Evolutionary conservation across 2,329 filamentous ascomycete species (phyloP), one percentile per base, ranked within the genome.

Genomic region (Raffaelea albimanens): DNA sequence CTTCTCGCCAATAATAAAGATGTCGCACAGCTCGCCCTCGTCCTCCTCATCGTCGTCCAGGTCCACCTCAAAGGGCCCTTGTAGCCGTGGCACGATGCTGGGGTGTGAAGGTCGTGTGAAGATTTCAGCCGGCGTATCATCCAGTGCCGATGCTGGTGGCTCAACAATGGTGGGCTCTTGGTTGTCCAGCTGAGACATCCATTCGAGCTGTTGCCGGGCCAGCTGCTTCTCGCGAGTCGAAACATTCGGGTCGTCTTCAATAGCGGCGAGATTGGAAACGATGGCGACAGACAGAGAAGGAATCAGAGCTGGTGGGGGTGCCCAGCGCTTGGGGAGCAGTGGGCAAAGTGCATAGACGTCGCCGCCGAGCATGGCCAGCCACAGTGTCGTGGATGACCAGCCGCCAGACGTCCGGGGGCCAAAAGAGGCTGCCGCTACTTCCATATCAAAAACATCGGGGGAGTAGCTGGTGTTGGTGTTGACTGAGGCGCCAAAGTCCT

Each of bases 301-400:
- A 14, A 95, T 80, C 29, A 93, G 71, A 0, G 85, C 84, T 2
- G 82, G 75, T 14, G 84, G 82, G 21, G 85, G 82, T 21, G 86
- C 80, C 89, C 91, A 97, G 57, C 84, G 87, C 45, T 82, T 81
- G 1, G 93, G 93, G 29, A 98, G 71, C 38, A 98, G 73, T 2
- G 93, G 93, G 60, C 90, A 96, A 9, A 98, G 70, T 2, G 91
- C 90, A 60, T 98, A 98, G 5, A 97, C 77, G 59, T 96, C 90
- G 3, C 93, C 93, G 50, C 88, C 85, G 34, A 81, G 80, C 85
- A 96, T 98, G n/a, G 90, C 89, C 45, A 97, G 71, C 87, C 91
- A 98, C 11, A 98, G 72, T 0, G 93, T 97, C 86, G 96, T 96
- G 10, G 90, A 81, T 8, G 89, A 86, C 93, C 93, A 98, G 46